phyloP scores from a whole-genome alignment of 805 yeast genomes.

The Saccharomycopsis fermentans region DNA sequence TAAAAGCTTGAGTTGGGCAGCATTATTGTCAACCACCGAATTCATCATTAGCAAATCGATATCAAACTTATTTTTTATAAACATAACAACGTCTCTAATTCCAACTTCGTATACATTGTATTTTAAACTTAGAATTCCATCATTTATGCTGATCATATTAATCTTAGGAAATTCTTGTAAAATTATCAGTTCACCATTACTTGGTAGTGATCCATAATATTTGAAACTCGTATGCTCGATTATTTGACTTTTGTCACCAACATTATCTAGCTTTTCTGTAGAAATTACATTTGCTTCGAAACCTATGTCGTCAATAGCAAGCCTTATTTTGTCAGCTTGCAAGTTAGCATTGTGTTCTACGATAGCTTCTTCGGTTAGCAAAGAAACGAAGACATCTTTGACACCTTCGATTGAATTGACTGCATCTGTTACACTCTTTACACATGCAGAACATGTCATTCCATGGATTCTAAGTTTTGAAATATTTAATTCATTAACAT shows the following conservation, averaged over 20 bases:
- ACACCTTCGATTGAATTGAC: conserved; percentile 44
- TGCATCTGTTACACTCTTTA: conserved; percentile 52
- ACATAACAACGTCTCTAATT: conserved; percentile 48
- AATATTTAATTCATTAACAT: neutral
- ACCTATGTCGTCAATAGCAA: conserved; percentile 66
- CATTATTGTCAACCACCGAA: conserved; percentile 36
- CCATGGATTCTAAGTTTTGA: conserved; percentile 34
- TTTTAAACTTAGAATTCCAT: conserved; percentile 33
- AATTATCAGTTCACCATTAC: neutral
- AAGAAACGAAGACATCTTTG: conserved; percentile 47
- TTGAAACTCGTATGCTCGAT: conserved; percentile 4
- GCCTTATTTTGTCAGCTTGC: conserved; percentile 31
- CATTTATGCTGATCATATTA: conserved; percentile 45
- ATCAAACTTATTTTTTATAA: conserved; percentile 30
- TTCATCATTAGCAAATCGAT: conserved; percentile 18
- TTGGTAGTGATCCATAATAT: conserved; percentile 5
- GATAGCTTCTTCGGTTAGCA: conserved; percentile 64
- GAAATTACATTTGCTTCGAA: conserved; percentile 40
- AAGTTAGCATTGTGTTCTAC: conserved; percentile 37
- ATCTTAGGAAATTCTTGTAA: neutral
- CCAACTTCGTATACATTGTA: conserved; percentile 48
- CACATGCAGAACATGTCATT: conserved; percentile 90
- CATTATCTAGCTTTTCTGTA: neutral
- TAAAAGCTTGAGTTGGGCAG: conserved; percentile 60
- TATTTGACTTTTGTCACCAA: neutral